Conservation (phyloP, 495 filamentous ascomycete genomes). For the Parathielavia hyrcaniae region DNA sequence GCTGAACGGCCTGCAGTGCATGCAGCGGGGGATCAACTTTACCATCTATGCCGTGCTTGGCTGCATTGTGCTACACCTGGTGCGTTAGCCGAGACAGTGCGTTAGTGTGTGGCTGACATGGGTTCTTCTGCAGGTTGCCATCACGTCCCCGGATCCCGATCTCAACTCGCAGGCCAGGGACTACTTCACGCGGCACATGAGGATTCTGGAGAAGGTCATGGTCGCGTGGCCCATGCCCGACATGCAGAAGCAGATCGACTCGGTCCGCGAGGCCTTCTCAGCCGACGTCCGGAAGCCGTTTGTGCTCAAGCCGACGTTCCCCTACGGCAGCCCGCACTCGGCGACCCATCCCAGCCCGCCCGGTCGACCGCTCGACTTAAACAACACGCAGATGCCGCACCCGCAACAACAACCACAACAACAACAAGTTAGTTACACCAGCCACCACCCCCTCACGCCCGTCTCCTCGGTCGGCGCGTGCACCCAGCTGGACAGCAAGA, state of each 20-base stretch:
- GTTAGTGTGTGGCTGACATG: not conserved
- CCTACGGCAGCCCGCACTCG: conserved; percentile 73
- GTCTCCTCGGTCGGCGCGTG: conserved; percentile 74
- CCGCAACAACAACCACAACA: too few species aligned
- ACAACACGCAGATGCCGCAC: conserved; percentile 42
- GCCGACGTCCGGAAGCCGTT: conserved; percentile 81
- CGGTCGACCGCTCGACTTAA: conserved; percentile 38
- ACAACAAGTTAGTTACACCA: conserved; percentile 70
- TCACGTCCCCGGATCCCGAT: conserved; percentile 89
- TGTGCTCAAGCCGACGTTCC: conserved; percentile 80
- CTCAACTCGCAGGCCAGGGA: conserved; percentile 79
- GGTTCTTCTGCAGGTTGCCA: conserved; percentile 58
- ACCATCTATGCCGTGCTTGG: conserved; percentile 88
- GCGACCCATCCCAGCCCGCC: conserved; percentile 56
- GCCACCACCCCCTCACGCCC: conserved; percentile 78
- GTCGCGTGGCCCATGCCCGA: conserved; percentile 85
- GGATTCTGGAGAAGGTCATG: conserved; percentile 81
- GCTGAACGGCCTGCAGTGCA: conserved; percentile 75
- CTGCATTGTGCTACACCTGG: conserved; percentile 92
- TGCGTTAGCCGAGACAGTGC: conserved; percentile 40
- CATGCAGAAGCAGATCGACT: conserved; percentile 84
- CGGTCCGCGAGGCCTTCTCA: conserved; percentile 86
- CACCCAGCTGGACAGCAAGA: conserved; percentile 61
- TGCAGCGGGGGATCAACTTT: conserved; percentile 93
- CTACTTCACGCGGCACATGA: conserved; percentile 93